Percentiles rank a stretch among this genome's conserved stretches.
Conservation (phyloP, 140 eudicot genomes). For the Bidens hawaiensis region DNA sequence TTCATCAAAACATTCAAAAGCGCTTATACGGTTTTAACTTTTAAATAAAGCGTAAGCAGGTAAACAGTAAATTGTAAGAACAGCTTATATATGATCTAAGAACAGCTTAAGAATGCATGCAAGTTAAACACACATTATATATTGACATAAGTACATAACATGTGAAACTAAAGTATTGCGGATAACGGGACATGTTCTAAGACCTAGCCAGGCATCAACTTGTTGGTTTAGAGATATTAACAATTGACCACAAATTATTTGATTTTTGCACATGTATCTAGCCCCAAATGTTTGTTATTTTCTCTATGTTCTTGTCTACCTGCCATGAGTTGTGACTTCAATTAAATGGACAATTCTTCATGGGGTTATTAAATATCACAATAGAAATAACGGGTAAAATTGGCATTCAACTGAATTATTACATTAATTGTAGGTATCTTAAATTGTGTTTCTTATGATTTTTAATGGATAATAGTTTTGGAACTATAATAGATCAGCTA, state of each 20-base stretch:
- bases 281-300: conserved; percentile 35
- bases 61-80: not conserved
- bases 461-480: no score
- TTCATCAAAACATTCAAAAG: no score
- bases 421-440: no score
- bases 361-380: conserved; percentile 6
- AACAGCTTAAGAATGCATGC: conserved; percentile 8
- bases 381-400: not conserved
- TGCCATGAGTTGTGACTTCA: conserved; percentile 9
- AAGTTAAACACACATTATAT: not conserved
- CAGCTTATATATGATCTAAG: not conserved
- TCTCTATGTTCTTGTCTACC: conserved; percentile 42
- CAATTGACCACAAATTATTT: conserved; percentile 20
- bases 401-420: no score
- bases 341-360: not conserved
- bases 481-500: no score
- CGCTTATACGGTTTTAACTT: no score
- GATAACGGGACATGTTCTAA: no score
- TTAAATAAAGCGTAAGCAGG: no score
- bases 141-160: conserved; percentile 12
- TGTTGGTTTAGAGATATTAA: conserved; percentile 27
- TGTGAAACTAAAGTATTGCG: no score
- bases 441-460: no score
- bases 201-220: no score
- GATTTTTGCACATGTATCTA: conserved; percentile 26